Conservation (phyloP, 495 filamentous ascomycete genomes). For the Neurospora discreta region DNA sequence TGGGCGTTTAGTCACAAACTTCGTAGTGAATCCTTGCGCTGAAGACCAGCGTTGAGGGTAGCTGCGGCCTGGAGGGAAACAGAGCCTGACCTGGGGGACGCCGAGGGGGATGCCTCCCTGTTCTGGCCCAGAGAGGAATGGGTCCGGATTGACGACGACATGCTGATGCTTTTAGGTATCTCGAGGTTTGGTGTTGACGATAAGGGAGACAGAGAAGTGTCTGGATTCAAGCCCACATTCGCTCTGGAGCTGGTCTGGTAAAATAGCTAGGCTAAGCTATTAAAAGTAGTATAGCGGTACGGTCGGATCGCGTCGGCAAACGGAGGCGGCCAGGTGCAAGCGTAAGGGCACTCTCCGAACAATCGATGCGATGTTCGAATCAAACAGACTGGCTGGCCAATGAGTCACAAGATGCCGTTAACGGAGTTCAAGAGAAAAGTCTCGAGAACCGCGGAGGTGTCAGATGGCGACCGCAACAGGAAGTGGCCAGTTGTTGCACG, state of each 20-base stretch:
- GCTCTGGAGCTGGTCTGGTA: neutral
- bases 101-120: conserved; percentile 33
- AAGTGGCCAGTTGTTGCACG: conserved; percentile 3
- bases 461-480: neutral
- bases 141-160: conserved; percentile 33
- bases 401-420: neutral
- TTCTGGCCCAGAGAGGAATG: conserved; percentile 19
- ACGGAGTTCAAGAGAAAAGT: neutral
- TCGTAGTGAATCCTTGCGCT: conserved; percentile 47
- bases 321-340: neutral
- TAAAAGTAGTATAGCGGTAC: neutral
- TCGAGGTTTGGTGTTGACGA: conserved; percentile 10
- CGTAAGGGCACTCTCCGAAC: neutral
- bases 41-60: conserved; percentile 58
- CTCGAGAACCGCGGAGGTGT: neutral
- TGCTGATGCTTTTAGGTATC: conserved; percentile 4
- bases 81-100: conserved; percentile 48
- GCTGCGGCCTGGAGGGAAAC: conserved; percentile 56
- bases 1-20: conserved; percentile 23
- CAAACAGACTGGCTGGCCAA: neutral
- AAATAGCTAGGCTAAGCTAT: neutral
- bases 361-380: neutral
- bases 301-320: neutral
- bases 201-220: conserved; percentile 7
- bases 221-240: neutral